Evolutionary conservation across 176 grass and related monocot genomes (phyloP), one percentile per base, ranked within the genome.

Genomic region (Sorghum bicolor): DNA sequence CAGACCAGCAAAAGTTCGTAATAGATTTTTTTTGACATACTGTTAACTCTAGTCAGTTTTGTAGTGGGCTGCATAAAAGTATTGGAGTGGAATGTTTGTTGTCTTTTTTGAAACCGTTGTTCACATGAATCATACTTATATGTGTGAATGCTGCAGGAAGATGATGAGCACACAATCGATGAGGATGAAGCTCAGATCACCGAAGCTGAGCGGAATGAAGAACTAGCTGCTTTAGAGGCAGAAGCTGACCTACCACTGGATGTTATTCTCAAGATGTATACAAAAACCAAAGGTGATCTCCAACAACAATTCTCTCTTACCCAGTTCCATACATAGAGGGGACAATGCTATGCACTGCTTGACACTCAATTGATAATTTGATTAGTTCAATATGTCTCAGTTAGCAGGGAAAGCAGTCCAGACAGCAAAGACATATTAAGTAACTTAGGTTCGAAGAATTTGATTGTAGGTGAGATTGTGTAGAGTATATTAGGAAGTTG

Each of bases 101-200:
- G 13, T 63, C 4, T 5, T 77, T 77, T 79, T 57, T 80, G 29
- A 77, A 39, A 10, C 1, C 9, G 4, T 64, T 67, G 31, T 75
- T 30, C 22, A 34, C 12, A 15, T 30, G 25, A 74, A 84, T 65
- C 0, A 8, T n/a, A 43, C 8, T 65, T 38, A 14, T 83, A 45
- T 80, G 38, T 74, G 60, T 55, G 91, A 74, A 16, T 78, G 45
- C 45, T 78, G 44, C 86, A 99, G 97, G 91, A 89, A 89, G 97
- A 99, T 90, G 97, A 99, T 69, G 97, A 96, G 38, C 77, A 11
- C 55, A 94, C 93, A 37, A 92, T 99, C 44, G 97, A 96, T 47
- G 91, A 91, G 43, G 97, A 99, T 87, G 97, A 99, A 89, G 97
- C 91, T 88, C 90, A 89, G 85, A 96, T 99, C 44, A 99, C 89